Conservation (phyloP, 2,329 filamentous ascomycete species). For the Lojkania enalia region DNA sequence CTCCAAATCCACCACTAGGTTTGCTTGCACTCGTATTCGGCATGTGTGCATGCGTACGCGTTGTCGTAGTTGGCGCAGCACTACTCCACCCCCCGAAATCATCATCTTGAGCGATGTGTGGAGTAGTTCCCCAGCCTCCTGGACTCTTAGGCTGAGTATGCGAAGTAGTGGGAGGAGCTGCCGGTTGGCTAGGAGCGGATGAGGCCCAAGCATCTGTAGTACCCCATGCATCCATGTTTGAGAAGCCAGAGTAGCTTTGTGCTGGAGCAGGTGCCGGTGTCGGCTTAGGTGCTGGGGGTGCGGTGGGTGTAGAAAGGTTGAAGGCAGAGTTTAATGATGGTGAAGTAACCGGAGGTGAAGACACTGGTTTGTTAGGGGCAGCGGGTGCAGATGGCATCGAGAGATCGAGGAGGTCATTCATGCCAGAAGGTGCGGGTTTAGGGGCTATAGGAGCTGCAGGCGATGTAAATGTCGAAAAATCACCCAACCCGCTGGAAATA, state of each 20-base stretch:
- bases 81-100: conserved; percentile 97
- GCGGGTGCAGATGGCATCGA: conserved; percentile 41
- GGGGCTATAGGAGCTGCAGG: conserved; percentile 49
- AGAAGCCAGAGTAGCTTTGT: conserved; percentile 48
- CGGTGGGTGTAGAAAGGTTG: conserved; percentile 68
- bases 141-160: conserved; percentile 52
- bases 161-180: conserved; percentile 42
- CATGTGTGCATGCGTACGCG: not conserved
- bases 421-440: conserved; percentile 54
- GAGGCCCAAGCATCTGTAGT: conserved; percentile 78
- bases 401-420: conserved; percentile 84
- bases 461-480: conserved; percentile 69
- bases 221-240: conserved; percentile 78
- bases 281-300: conserved; percentile 40
- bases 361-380: conserved; percentile 27
- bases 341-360: conserved; percentile 38
- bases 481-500: conserved; percentile 59
- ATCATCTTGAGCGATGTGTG: conserved; percentile 83
- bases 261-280: conserved; percentile 38
- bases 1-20: conserved; percentile 59
- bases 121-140: conserved; percentile 61
- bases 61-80: conserved; percentile 58
- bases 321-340: conserved; percentile 69
- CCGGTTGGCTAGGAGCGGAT: conserved; percentile 59
- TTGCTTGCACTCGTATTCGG: conserved; percentile 34